Evolutionary conservation across 2,329 filamentous ascomycete genomes (phyloP).

Genomic region (Sphaerostilbella broomeana): DNA sequence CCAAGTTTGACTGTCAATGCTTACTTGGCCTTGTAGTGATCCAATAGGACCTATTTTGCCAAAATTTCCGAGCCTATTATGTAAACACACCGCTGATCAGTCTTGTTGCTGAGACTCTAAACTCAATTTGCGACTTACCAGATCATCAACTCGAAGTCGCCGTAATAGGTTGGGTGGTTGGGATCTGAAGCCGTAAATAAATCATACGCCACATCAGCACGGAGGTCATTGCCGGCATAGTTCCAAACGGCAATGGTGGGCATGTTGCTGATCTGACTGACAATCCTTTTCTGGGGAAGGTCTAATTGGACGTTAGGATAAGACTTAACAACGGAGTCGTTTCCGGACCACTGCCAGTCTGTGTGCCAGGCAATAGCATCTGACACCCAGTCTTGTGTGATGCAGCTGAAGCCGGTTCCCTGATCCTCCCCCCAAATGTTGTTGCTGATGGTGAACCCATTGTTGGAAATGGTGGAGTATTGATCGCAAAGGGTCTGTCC

Average conservation of each 20-base stretch:
- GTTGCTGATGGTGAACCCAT: conserved; percentile 28
- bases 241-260: conserved; percentile 28
- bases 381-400: conserved; percentile 29
- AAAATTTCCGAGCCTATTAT: conserved; percentile 17
- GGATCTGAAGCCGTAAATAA: conserved; percentile 45
- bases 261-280: conserved; percentile 28
- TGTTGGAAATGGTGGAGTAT: conserved; percentile 18
- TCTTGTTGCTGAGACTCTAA: background rate
- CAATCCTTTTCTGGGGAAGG: conserved; percentile 20
- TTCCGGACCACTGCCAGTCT: conserved; percentile 35
- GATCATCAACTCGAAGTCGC: conserved; percentile 59
- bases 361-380: conserved; percentile 33
- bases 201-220: conserved; percentile 54
- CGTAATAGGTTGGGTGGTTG: conserved; percentile 27
- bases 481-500: conserved; percentile 19
- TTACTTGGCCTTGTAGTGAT: conserved; percentile 45
- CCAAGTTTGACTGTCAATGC: conserved; percentile 46
- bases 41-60: conserved; percentile 19
- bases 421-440: conserved; percentile 33
- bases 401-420: conserved; percentile 34
- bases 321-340: conserved; percentile 34
- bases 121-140: conserved; percentile 28
- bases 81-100: background rate
- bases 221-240: conserved; percentile 25
- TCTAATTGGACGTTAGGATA: conserved; percentile 26